Conservation (phyloP, 352 stramenopile genomes). For the Phytopythium boreale region DNA sequence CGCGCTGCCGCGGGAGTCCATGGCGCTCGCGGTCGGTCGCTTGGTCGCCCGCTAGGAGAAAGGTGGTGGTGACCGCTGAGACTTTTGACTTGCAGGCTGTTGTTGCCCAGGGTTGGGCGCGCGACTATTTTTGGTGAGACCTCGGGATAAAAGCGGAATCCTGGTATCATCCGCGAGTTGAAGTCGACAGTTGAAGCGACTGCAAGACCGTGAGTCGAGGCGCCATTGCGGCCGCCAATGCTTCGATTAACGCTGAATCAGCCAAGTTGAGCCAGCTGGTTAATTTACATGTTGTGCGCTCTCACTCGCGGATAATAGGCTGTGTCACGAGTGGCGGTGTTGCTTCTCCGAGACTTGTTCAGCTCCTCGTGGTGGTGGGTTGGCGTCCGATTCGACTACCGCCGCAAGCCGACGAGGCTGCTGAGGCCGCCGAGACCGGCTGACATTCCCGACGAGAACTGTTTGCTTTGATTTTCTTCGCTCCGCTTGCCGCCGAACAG, state of each 20-base stretch:
- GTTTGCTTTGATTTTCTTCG: neutral
- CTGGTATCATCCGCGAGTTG: neutral
- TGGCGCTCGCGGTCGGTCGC: conserved; percentile 9
- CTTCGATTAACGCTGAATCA: neutral
- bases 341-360: no score
- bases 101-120: no score
- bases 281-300: neutral
- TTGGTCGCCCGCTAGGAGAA: neutral
- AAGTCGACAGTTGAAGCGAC: neutral
- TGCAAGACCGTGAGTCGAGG: no score
- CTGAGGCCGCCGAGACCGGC: neutral
- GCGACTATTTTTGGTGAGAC: neutral
- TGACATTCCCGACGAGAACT: neutral
- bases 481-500: conserved; percentile 1
- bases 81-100: neutral
- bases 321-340: no score
- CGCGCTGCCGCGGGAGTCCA: conserved; percentile 52
- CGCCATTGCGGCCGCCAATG: no score
- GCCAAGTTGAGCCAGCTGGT: neutral
- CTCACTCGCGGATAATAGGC: neutral
- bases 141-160: neutral
- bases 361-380: no score
- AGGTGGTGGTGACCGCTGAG: neutral
- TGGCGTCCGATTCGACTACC: neutral
- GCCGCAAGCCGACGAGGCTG: neutral